Base-by-base conservation (phyloP, 2,329 filamentous ascomycete genomes). In the Fusarium sp. region DNA sequence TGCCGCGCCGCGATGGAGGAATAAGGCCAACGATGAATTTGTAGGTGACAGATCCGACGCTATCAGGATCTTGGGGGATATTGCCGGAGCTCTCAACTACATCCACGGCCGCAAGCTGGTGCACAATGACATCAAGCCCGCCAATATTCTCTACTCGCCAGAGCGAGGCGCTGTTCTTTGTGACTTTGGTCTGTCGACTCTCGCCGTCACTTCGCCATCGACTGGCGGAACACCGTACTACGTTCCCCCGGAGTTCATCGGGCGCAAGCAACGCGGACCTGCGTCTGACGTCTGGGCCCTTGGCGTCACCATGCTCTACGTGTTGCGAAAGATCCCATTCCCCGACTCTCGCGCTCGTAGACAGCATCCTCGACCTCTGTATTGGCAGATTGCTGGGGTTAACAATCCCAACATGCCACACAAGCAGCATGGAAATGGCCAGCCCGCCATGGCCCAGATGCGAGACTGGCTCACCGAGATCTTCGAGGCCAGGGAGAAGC, bases 51-150 rank as follows among this genome's bases (percentile, higher is more conserved):
- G 79, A 7, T 71, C 74, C 6, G 84, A 87, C 55, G 83, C 82
- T 7, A 46, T 76, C 49, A 80, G 81, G 15, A 86, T 87, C 44
- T 68, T 87, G 28, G 78, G 77, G 26, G 84, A 87, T 68, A 85
- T 85, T 47, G 74, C 81, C 19, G 76, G 79, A 58, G 85, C 84
- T 3, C 74, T 88, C 39, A 76, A 81, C 70, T 87, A 87, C 70
- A 78, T 88, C 31, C 85, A 88, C 72, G 75, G 76, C 44, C 79
- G 80, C 52, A 77, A 78, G 50, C 75, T 83, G 22, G 81, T 86
- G 11, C 85, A 88, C 73, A 88, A 87, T 73, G 85, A 88, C 71
- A 85, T 87, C 73, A 87, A 87, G 71, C 85, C 85, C 2, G 83
- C 80, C 63, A 88, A 87, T 60, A 86, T 87, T 51, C 75, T 88